Conservation (phyloP, 352 stramenopile species). For the Pythium aphanidermatum region DNA sequence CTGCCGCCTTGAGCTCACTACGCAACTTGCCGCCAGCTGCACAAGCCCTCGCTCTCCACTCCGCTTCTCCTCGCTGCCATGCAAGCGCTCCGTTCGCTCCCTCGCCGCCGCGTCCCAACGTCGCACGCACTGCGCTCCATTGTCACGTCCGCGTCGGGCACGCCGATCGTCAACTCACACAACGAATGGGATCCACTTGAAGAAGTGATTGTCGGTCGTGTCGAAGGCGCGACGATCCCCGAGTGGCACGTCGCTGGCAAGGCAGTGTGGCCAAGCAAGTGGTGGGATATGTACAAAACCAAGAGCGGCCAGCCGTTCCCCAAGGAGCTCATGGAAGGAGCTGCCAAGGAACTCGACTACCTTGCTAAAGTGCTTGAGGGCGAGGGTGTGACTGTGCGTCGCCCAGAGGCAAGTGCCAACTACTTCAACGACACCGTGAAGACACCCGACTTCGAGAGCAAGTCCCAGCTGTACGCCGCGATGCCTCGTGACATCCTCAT, state of each 20-base stretch:
- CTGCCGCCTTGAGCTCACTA: not conserved
- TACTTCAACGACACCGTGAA: slow-evolving; percentile 72
- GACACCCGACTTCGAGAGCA: slow-evolving; percentile 83
- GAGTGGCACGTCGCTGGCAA: slow-evolving; percentile 89
- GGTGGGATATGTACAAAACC: slow-evolving; percentile 90
- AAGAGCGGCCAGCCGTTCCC: slow-evolving; percentile 76
- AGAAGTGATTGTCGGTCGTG: slow-evolving; percentile 86
- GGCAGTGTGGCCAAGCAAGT: slow-evolving; percentile 84
- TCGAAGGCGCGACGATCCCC: slow-evolving; percentile 87
- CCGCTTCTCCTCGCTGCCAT: not conserved
- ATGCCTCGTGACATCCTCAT: slow-evolving; percentile 89
- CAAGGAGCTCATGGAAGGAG: slow-evolving; percentile 63
- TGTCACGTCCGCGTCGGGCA: slow-evolving; percentile 22
- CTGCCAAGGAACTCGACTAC: slow-evolving; percentile 82
- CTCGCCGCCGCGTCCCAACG: not conserved
- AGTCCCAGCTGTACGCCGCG: slow-evolving; percentile 80
- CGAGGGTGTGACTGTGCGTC: slow-evolving; percentile 79
- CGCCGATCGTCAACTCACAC: slow-evolving; percentile 84
- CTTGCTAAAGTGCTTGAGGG: slow-evolving; percentile 76
- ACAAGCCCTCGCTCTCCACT: not conserved
- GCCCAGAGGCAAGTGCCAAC: slow-evolving; percentile 53
- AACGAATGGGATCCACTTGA: slow-evolving; percentile 90
- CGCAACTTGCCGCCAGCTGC: slow-evolving; percentile 1
- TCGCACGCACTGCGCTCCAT: slow-evolving; percentile 1
- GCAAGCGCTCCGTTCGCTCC: not conserved